Evolutionary conservation across 2,329 filamentous ascomycete species (phyloP).

Genomic region (Sporothrix pseudoabietina): DNA sequence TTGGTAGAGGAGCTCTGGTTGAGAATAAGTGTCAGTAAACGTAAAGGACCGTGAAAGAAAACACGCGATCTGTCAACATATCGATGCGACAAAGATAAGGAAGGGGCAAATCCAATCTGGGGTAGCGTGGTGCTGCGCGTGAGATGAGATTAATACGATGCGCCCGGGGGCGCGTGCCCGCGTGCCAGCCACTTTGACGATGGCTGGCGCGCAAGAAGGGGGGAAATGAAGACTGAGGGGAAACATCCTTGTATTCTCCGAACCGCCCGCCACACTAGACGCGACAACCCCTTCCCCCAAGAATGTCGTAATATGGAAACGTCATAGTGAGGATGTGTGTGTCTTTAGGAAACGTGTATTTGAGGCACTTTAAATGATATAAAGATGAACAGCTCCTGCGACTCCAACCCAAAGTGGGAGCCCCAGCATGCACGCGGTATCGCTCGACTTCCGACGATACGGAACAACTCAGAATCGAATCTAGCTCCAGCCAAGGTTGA

Average conservation of each 20-base stretch:
- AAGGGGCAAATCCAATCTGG: background rate
- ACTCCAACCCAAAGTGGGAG: background rate
- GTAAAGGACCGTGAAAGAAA: background rate
- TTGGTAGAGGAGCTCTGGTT: constrained; percentile 23
- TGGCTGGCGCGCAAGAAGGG: background rate
- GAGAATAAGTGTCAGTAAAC: constrained; percentile 1
- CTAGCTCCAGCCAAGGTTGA: no score
- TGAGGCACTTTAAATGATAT: background rate
- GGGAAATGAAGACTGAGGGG: constrained; percentile 25
- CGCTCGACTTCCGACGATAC: background rate
- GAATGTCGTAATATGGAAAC: background rate
- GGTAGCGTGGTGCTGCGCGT: background rate
- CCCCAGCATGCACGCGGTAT: background rate
- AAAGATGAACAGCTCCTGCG: background rate
- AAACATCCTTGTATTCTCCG: constrained; percentile 26
- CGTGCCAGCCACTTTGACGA: constrained; percentile 15
- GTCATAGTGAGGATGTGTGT: background rate
- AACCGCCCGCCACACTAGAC: background rate
- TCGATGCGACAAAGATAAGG: background rate
- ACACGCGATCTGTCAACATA: background rate
- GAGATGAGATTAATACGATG: constrained; percentile 14
- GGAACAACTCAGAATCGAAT: background rate
- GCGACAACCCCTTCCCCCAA: constrained; percentile 1
- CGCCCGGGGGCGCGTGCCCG: background rate
- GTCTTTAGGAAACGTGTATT: background rate